phyloP scores from a whole-genome alignment of 1,284 basidiomycete species.

The Stereum hirsutum region DNA sequence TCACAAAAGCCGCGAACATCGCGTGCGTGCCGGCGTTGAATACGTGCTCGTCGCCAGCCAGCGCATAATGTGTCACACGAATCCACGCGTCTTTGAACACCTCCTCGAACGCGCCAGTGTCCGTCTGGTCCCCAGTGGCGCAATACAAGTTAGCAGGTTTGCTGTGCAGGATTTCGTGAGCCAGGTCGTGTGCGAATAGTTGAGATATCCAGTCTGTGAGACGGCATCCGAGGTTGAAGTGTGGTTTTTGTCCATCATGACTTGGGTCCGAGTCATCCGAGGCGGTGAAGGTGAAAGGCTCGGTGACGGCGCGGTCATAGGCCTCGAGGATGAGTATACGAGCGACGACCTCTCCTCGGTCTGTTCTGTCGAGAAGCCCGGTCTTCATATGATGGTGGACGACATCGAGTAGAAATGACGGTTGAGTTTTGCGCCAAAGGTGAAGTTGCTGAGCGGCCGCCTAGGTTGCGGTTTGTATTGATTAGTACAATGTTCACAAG shows the following conservation, averaged over 20 bases:
- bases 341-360: neutral
- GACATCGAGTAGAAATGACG: neutral
- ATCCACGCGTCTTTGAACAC: slow-evolving; percentile 13
- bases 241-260: neutral
- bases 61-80: slow-evolving; percentile 15
- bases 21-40: slow-evolving; percentile 6
- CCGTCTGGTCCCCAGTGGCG: neutral
- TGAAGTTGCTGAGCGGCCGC: neutral
- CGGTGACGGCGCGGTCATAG: neutral
- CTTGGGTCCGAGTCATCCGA: neutral
- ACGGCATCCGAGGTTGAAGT: neutral
- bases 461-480: no score
- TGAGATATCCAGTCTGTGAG: neutral
- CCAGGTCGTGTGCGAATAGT: neutral
- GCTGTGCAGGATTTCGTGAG: neutral
- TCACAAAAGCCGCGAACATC: neutral
- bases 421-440: neutral
- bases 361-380: neutral
- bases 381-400: neutral
- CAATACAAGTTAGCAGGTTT: slow-evolving; percentile 8
- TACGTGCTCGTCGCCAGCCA: slow-evolving; percentile 11
- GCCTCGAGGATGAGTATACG: neutral
- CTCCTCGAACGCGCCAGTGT: no score
- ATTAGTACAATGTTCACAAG: no score
- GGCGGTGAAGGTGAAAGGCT: neutral